phyloP scores from a whole-genome alignment of 805 yeast species.

The Ascoidea rubescens region DNA sequence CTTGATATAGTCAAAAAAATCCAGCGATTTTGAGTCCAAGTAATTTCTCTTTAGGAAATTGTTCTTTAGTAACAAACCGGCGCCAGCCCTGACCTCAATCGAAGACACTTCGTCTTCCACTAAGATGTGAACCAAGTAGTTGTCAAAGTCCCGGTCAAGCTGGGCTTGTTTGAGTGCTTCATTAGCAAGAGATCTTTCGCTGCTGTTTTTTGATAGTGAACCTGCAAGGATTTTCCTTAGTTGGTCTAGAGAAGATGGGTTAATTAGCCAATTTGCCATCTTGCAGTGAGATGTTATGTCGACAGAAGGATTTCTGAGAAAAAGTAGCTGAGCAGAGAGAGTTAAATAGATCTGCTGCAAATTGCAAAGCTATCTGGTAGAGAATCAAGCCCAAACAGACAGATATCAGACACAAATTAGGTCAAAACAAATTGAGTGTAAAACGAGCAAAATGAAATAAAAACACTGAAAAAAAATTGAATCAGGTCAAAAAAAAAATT shows the following conservation, averaged over 20 bases:
- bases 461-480: too few relatives aligned
- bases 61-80: slow-evolving; percentile 79
- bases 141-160: slow-evolving; percentile 62
- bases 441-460: too few relatives aligned
- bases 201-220: slow-evolving; percentile 48
- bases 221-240: slow-evolving; percentile 53
- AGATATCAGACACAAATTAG: too few relatives aligned
- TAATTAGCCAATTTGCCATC: slow-evolving; percentile 55
- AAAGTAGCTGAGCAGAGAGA: too few relatives aligned
- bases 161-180: slow-evolving; percentile 60
- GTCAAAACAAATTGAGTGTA: too few relatives aligned
- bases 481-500: too few relatives aligned
- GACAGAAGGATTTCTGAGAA: too few relatives aligned
- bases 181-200: slow-evolving; percentile 51
- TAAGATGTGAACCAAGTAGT: slow-evolving; percentile 62
- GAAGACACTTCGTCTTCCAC: slow-evolving; percentile 33
- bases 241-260: slow-evolving; percentile 45
- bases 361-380: too few relatives aligned
- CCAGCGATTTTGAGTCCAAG: slow-evolving; percentile 15
- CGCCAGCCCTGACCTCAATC: slow-evolving; percentile 66
- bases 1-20: slow-evolving; percentile 21
- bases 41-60: slow-evolving; percentile 29
- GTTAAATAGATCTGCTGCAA: too few relatives aligned
- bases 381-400: too few relatives aligned
- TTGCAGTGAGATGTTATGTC: background rate